phyloP scores from a whole-genome alignment of 257 asterid species.

The Rubia yunnanensis region DNA sequence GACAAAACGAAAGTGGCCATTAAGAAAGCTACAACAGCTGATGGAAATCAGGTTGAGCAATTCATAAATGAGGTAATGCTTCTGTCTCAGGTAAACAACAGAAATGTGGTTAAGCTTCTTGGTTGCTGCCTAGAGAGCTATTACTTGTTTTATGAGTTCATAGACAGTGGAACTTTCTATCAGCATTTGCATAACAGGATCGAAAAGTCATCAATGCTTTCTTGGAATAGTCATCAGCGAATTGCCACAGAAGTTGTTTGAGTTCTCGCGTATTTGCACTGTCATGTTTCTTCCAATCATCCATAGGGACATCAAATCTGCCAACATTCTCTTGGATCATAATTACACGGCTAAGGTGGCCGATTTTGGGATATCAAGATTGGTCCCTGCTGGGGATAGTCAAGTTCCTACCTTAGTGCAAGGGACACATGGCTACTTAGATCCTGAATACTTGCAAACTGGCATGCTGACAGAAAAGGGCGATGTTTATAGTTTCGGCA shows the following conservation, averaged over 20 bases:
- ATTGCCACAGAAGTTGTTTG: conserved; percentile 26
- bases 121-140: conserved; percentile 34
- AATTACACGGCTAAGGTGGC: conserved; percentile 12
- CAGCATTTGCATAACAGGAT: conserved; percentile 16
- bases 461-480: too few species aligned
- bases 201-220: conserved; percentile 8
- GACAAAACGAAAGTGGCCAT: conserved; percentile 1
- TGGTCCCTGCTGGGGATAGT: too few species aligned
- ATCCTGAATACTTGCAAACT: too few species aligned
- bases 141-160: conserved; percentile 27
- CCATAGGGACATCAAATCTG: conserved; percentile 32
- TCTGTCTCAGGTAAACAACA: conserved; percentile 24
- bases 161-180: conserved; percentile 21
- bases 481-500: too few species aligned
- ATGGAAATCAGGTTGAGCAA: conserved; percentile 20
- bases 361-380: too few species aligned
- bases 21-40: conserved; percentile 7
- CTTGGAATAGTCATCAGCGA: conserved; percentile 21
- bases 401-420: too few species aligned
- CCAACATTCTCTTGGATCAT: conserved; percentile 27
- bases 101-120: conserved; percentile 26
- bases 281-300: conserved; percentile 29
- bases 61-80: conserved; percentile 30
- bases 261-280: conserved; percentile 26
- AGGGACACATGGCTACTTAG: too few species aligned